Conservation (phyloP, 129 eudicot genomes). For the Rutidosis leptorrhynchoides region DNA sequence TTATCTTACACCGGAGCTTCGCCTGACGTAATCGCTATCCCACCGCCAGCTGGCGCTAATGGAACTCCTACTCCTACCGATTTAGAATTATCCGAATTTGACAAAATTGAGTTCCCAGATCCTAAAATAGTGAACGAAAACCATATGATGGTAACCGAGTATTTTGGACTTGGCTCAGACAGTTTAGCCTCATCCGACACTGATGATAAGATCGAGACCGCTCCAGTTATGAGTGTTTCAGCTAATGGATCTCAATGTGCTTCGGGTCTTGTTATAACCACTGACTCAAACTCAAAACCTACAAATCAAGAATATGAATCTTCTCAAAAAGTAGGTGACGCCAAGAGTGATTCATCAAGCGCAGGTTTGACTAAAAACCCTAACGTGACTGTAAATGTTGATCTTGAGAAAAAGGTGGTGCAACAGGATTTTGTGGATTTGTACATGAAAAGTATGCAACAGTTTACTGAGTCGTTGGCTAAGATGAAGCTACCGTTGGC, state of each 20-base stretch:
- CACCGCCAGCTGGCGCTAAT: slow-evolving; percentile 36
- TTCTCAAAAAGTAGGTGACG: slow-evolving; percentile 42
- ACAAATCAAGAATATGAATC: slow-evolving; percentile 47
- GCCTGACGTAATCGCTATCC: slow-evolving; percentile 74
- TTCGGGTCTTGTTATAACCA: neutral
- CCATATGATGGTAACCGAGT: slow-evolving; percentile 78
- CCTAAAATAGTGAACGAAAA: slow-evolving; percentile 72
- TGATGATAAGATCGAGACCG: slow-evolving; percentile 42
- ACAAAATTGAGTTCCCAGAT: slow-evolving; percentile 88
- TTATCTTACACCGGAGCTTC: slow-evolving; percentile 66
- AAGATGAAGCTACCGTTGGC: slow-evolving; percentile 98
- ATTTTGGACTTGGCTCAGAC: slow-evolving; percentile 63
- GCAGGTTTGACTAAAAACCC: slow-evolving; percentile 40
- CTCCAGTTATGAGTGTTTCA: slow-evolving; percentile 41
- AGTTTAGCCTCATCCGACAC: slow-evolving; percentile 66
- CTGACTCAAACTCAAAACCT: slow-evolving; percentile 35
- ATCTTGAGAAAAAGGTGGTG: slow-evolving; percentile 72
- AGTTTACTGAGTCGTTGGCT: slow-evolving; percentile 93
- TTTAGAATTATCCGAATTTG: slow-evolving; percentile 42
- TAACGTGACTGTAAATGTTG: slow-evolving; percentile 38
- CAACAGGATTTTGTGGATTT: slow-evolving; percentile 94
- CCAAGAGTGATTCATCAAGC: slow-evolving; percentile 40
- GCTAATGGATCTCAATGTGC: slow-evolving; percentile 49
- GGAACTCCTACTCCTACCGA: slow-evolving; percentile 12
- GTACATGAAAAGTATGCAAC: slow-evolving; percentile 99